A percentile compares a stretch with the other conserved stretches of the same genome.
Evolutionary conservation across 2,329 filamentous ascomycete genomes (phyloP).

Genomic region (Zymoseptoria ardabiliae): DNA sequence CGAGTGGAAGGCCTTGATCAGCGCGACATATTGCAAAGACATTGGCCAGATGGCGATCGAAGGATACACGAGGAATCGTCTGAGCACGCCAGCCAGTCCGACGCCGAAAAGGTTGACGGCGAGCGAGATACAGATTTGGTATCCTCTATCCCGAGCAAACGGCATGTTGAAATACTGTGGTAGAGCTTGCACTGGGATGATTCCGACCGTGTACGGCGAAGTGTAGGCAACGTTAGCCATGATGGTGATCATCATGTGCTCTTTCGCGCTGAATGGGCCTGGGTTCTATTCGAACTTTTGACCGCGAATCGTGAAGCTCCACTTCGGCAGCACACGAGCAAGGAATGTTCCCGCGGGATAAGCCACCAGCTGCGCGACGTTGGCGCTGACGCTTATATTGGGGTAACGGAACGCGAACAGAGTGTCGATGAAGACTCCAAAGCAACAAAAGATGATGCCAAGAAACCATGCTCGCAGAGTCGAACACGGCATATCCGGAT

Average conservation of each 20-base stretch:
- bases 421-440: slow-evolving; percentile 25
- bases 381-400: slow-evolving; percentile 23
- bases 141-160: slow-evolving; percentile 2
- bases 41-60: slow-evolving; percentile 81
- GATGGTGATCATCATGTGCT: slow-evolving; percentile 55
- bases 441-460: slow-evolving; percentile 22
- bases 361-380: slow-evolving; percentile 25
- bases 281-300: slow-evolving; percentile 51
- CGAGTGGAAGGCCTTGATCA: slow-evolving; percentile 6
- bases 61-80: slow-evolving; percentile 72
- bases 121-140: slow-evolving; percentile 4
- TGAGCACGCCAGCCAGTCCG: slow-evolving; percentile 71
- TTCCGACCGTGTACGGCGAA: background rate
- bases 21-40: slow-evolving; percentile 1
- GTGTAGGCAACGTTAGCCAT: slow-evolving; percentile 50
- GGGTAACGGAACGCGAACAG: slow-evolving; percentile 29
- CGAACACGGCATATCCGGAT: slow-evolving; percentile 22
- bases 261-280: slow-evolving; percentile 55
- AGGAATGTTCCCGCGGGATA: slow-evolving; percentile 45
- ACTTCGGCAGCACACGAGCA: slow-evolving; percentile 50
- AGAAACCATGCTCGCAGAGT: slow-evolving; percentile 30
- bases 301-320: slow-evolving; percentile 45
- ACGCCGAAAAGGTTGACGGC: slow-evolving; percentile 52
- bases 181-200: slow-evolving; percentile 5
- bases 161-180: slow-evolving; percentile 5